Base-by-base conservation (phyloP, 495 filamentous ascomycete species). In the Pseudotulostoma volvatum region DNA sequence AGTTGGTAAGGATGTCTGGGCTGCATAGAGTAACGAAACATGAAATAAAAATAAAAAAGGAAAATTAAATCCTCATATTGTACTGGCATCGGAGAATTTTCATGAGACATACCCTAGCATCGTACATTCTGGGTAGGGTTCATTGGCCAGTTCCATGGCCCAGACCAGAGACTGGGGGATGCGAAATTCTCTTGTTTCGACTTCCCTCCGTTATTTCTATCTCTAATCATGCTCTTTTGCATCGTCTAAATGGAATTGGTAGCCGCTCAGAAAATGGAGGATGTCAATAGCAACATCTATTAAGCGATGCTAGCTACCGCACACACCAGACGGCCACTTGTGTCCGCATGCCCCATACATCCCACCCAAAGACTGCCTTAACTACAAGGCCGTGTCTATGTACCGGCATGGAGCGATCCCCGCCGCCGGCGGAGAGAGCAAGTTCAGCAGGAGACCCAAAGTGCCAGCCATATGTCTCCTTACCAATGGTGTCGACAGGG, bases 261-360 rank as follows among this genome's bases (percentile, higher is more conserved):
- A n/a, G n/a, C n/a, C n/a, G n/a, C 23, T 28, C 23, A 28, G 23
- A 28, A 28, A 5, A 28, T 5, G 5, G 59, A 64, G 37, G 54
- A 52, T 35, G 61, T 62, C 31, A 71, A 44, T 39, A 72, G 46
- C 0, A 77, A 41, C 61, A 60, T 15, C 71, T 84, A 9, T 73
- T 69, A 37, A 94, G 47, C 92, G 88, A 96, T 16, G 83, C 85
- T 5, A 92, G 92, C 88, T 87, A 97, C 90, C 90, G 96, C 19
- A 96, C 84, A 55, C 84, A 83, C 85, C 92, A 97, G 13, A 96
- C 76, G 28, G 95, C 77, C 5, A 96, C 74, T 42, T 79, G 61
- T 28, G 85, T 93, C 66, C 85, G 92, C 67, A 88, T 72, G 1
- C 88, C 87, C 69, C 78, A 85, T 13, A 94, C 82, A 49, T 80